Base-by-base conservation (phyloP, 129 eudicot genomes). In the Centaurea solstitialis region DNA sequence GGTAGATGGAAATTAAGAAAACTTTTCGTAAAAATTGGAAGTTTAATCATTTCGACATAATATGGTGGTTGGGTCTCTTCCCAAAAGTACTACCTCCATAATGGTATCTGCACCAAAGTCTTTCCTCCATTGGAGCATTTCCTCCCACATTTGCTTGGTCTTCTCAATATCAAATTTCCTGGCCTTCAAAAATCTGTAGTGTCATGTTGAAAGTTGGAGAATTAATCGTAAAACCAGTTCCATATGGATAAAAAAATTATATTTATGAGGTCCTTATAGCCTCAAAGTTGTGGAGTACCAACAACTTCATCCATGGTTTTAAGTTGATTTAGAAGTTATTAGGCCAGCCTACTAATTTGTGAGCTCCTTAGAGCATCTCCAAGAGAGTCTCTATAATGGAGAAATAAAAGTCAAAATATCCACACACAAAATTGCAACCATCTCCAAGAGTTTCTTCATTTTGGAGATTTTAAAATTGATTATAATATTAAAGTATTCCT, bases 91-190 rank as follows among this genome's bases (percentile, higher is more conserved):
- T 87, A 92, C 99, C 93, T 94, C 97, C 82, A 77, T 81, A 67
- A 94, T 82, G 21, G 94, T 90, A 87, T 92, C 98, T 39, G 93
- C 88, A 68, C 98, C 97, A 80, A 92, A 94, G 26, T 94, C 97
- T 84, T 86, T 92, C 86, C 99, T 92, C 99, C 99, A 94, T 72
- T 89, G 89, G 62, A 92, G 80, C 99, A 94, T 94, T 81, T 92
- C 99, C 43, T 88, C 66, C 99, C 99, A 94, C 99, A 94, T 94
- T 76, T 92, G 97, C 81, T 92, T 94, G 78, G 97, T 79, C 81
- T 92, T 94, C 87, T 94, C 97, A 59, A 90, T 87, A 72, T 94
- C 98, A 73, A 94, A 92, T 78, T 92, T 94, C 77, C 97, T 92
- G 76, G 98, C 98, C 93, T 83, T 94, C 90, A 94, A 84, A 77